Evolutionary conservation across 108 stramenopile genomes (phyloP).

Genomic region (Parietichytrium sp.): DNA sequence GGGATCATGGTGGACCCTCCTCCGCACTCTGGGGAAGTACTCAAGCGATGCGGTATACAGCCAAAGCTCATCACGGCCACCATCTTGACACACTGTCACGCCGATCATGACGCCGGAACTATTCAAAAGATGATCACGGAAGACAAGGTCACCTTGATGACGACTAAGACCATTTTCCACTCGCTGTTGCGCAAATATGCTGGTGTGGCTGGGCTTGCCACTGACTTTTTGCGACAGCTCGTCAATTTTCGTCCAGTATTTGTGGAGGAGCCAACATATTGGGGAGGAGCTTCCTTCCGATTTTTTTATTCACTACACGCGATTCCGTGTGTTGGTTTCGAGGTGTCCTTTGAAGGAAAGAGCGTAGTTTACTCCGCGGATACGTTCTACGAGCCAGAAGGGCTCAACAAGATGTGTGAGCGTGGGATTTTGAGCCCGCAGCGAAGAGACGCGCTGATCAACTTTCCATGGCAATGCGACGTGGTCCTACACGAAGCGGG

Average conservation of each 20-base stretch:
- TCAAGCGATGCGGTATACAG: conserved; percentile 43
- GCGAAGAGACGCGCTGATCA: conserved; percentile 50
- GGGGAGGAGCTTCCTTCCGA: conserved; percentile 44
- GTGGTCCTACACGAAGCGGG: conserved; percentile 49
- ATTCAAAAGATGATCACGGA: conserved; percentile 47
- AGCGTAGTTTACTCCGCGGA: conserved; percentile 50
- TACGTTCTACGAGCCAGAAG: conserved; percentile 47
- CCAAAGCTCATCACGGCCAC: conserved; percentile 44
- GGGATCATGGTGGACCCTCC: conserved; percentile 75
- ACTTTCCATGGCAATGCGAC: conserved; percentile 54
- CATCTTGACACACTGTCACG: conserved; percentile 49
- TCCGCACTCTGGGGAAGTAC: conserved; percentile 29
- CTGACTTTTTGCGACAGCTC: conserved; percentile 26
- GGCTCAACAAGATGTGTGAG: conserved; percentile 42
- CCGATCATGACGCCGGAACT: conserved; percentile 51
- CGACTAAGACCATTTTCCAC: conserved; percentile 47
- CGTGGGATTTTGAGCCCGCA: conserved; percentile 47
- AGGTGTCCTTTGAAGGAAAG: conserved; percentile 46
- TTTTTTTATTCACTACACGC: conserved; percentile 52
- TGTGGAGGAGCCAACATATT: conserved; percentile 41
- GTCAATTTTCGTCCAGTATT: conserved; percentile 47
- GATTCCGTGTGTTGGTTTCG: conserved; percentile 49
- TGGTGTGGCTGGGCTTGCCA: conserved; percentile 38
- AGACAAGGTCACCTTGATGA: conserved; percentile 43
- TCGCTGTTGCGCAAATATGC: conserved; percentile 50